Conservation (phyloP, 257 asterid genomes). For the Solanum bukasovii region DNA sequence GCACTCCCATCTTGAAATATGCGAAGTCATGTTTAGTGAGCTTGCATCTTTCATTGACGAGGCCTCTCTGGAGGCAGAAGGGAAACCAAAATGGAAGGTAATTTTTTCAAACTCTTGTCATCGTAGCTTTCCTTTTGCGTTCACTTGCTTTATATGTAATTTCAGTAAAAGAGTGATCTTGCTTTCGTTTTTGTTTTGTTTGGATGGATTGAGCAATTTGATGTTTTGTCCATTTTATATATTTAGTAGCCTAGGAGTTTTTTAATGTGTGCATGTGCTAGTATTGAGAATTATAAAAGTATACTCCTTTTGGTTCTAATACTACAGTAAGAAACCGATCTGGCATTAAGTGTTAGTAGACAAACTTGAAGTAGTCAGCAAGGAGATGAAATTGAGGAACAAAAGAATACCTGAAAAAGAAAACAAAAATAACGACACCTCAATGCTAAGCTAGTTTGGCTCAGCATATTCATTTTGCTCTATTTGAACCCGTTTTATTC, state of each 20-base stretch:
- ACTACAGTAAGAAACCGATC: neutral
- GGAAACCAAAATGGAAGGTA: slow-evolving; percentile 99
- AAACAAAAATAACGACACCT: neutral
- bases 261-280: neutral
- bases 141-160: neutral
- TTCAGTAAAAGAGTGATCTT: neutral
- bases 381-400: neutral
- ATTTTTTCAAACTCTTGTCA: neutral
- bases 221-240: neutral
- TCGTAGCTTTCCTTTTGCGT: neutral
- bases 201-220: neutral
- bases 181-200: neutral
- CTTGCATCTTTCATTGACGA: slow-evolving; percentile 93
- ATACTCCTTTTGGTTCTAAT: neutral
- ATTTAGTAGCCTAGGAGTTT: neutral
- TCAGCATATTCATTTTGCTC: neutral
- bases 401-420: neutral
- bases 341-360: neutral
- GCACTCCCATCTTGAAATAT: slow-evolving; percentile 91
- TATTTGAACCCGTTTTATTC: neutral
- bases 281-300: neutral
- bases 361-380: neutral
- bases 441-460: neutral
- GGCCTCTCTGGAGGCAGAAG: slow-evolving; percentile 87
- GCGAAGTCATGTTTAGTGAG: slow-evolving; percentile 96